Base-by-base conservation (phyloP, 2,329 filamentous ascomycete species). In the Fusarium sp. region DNA sequence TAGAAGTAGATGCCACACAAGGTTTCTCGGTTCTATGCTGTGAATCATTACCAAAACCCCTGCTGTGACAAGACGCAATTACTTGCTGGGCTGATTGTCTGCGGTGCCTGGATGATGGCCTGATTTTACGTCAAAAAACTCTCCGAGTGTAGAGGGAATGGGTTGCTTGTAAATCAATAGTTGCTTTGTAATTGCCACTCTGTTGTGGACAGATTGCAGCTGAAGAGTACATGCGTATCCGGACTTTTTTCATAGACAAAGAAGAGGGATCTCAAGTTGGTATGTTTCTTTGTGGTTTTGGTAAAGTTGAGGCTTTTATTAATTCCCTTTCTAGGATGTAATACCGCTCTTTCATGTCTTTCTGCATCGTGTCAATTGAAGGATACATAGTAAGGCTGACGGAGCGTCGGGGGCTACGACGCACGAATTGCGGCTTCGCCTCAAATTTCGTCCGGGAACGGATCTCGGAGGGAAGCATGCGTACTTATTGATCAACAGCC, bases 161-260 rank as follows among this genome's bases (percentile, higher is more conserved):
- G 51, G 20, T 29, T 66, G 64, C 69, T 73, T 67, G 51, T 42
- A 73, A 73, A 73, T 73, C 70, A 73, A 49, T 29, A 55, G 62
- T 44, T 63, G 67, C 40, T 60, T 57, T 72, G 70, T 65, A 64
- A 64, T 64, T 58, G 61, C 51, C 51, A 56, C 70, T 70, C 42
- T 58, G 62, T 67, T 73, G 38, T 73, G 71, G 70, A 73, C 71
- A 73, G 55, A 67, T 73, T 67, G 63, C 70, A 73, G 58, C 64
- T 40, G 33, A 36, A 29, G 20, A 27, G 22, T 24, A 10, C 22
- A 12, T 44, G 27, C 31, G 53, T 31, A 51, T 53, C 44, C 22
- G 11, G 20, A 27, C 10, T 24, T 27, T 22, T 22, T 24, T 24
- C 2, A 11, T 3, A 27, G 14, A 36, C 53, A 27, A 36, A 57